These are phyloP conservation scores for Mycena rosella DNA, from an alignment of 768 basidiomycete species.

Conservation along the genomic window DNA sequence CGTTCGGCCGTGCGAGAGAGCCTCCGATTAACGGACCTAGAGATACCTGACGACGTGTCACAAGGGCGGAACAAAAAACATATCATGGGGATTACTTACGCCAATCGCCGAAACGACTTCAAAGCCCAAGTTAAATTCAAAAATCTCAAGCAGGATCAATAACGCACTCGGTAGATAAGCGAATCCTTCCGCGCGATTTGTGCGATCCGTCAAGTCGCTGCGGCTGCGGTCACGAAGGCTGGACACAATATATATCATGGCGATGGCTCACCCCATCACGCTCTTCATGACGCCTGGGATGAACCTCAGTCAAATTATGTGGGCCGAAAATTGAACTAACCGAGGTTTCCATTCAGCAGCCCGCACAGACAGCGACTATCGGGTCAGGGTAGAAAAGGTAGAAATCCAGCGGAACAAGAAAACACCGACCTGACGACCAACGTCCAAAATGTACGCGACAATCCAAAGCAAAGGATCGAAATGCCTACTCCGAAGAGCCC, in stretches of 20 bases:
- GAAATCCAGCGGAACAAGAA: not conserved
- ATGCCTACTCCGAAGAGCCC: constrained; percentile 65
- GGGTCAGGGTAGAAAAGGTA: constrained; percentile 1
- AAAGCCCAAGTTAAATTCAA: constrained; percentile 43
- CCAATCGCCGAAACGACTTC: constrained; percentile 59
- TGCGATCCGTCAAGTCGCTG: constrained; percentile 75
- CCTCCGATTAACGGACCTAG: constrained; percentile 77
- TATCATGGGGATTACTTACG: constrained; percentile 48
- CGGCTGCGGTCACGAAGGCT: too few relatives aligned
- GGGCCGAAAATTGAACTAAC: constrained; percentile 42
- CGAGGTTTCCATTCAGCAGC: constrained; percentile 76
- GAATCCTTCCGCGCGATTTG: constrained; percentile 63
- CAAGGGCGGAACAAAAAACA: constrained; percentile 46
- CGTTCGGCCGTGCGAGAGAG: constrained; percentile 70
- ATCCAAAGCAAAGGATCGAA: constrained; percentile 72
- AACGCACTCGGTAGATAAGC: constrained; percentile 37
- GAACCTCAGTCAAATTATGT: constrained; percentile 11
- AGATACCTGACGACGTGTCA: constrained; percentile 37
- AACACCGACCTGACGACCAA: constrained; percentile 66
- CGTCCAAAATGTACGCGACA: constrained; percentile 67
- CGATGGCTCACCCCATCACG: constrained; percentile 73
- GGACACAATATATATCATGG: too few relatives aligned
- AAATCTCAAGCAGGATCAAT: constrained; percentile 16
- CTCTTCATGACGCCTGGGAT: constrained; percentile 77
- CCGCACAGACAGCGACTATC: constrained; percentile 78